These are phyloP conservation scores for Trichophyton equinum DNA, from an alignment of 2,329 filamentous ascomycete species.

Conservation along the genomic window DNA sequence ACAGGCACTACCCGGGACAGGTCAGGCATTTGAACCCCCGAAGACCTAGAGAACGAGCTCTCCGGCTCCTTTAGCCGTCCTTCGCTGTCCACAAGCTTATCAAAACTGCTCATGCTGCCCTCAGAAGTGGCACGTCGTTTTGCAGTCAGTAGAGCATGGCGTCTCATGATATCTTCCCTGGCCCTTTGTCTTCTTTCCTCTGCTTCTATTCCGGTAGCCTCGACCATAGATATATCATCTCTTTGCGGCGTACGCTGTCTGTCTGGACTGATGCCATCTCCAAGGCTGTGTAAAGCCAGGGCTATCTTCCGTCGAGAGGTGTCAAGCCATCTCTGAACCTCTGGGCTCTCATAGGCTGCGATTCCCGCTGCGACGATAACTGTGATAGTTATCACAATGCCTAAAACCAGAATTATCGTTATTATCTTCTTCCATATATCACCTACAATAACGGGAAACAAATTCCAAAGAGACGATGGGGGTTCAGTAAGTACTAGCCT, in stretches of 20 bases:
- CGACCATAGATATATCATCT: slow-evolving; percentile 37
- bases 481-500: slow-evolving; percentile 24
- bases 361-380: slow-evolving; percentile 50
- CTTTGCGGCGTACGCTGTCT: slow-evolving; percentile 19
- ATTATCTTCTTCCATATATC: not conserved
- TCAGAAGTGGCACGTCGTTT: slow-evolving; percentile 20
- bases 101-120: slow-evolving; percentile 26
- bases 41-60: slow-evolving; percentile 22
- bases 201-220: slow-evolving; percentile 33
- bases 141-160: slow-evolving; percentile 30
- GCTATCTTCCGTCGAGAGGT: slow-evolving; percentile 50
- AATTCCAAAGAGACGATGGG: not conserved
- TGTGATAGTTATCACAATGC: slow-evolving; percentile 49
- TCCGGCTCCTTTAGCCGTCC: slow-evolving; percentile 22
- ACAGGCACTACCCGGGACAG: slow-evolving; percentile 14
- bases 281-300: slow-evolving; percentile 45
- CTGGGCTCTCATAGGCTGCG: slow-evolving; percentile 51
- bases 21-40: slow-evolving; percentile 24
- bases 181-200: slow-evolving; percentile 33
- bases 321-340: slow-evolving; percentile 51
- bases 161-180: slow-evolving; percentile 35
- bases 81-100: slow-evolving; percentile 34
- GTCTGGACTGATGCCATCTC: slow-evolving; percentile 46
- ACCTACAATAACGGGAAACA: not conserved
- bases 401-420: slow-evolving; percentile 27